Base-by-base conservation (phyloP, 768 basidiomycete species). In the Fomitopsis pulvina region DNA sequence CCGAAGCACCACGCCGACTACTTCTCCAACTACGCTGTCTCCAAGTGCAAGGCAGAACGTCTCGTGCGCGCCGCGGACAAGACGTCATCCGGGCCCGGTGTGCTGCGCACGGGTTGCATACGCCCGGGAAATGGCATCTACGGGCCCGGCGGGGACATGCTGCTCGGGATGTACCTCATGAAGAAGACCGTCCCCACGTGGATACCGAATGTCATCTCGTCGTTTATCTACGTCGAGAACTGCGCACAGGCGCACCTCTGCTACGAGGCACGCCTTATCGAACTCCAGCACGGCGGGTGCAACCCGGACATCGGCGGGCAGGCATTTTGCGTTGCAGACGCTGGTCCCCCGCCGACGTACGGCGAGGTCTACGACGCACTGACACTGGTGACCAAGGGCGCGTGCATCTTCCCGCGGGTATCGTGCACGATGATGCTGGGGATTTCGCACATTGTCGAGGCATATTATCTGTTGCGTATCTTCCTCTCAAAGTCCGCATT, bases 41-140 rank as follows among this genome's bases (percentile, higher is more conserved):
- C 83, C 34, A 90, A 90, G 61, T 57, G 68, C 7, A 64, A 68
- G 24, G 86, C 78, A 1, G 87, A 90, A 60, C 54, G 54, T 29
- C 59, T 63, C 10, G 76, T 81, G 11, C 66, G 75, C 47, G 55
- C 59, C 55, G 62, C 77, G 63, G 56, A 77, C 67, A 47, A 65
- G 51, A 60, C 67, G n/a, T 51, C 57, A 1, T 66, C 68, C 3
- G 62, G 52, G 12, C 16, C 60, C 68, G 4, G 73, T 74, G 58
- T 69, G 11, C 61, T 89, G 40, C 74, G 83, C 45, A 89, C 86
- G 7, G 86, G 87, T 0, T 83, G 78, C 53, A 71, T 90, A 38
- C 78, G 87, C n/a, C 87, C 87, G 2, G 85, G 87, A 0, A 88
- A 88, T 52, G 85, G 83, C 0, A 66, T 87, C 3, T 90, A 78